phyloP scores from a whole-genome alignment of 176 grass and related monocot genomes.

The Rhipidocladum racemiflorum region DNA sequence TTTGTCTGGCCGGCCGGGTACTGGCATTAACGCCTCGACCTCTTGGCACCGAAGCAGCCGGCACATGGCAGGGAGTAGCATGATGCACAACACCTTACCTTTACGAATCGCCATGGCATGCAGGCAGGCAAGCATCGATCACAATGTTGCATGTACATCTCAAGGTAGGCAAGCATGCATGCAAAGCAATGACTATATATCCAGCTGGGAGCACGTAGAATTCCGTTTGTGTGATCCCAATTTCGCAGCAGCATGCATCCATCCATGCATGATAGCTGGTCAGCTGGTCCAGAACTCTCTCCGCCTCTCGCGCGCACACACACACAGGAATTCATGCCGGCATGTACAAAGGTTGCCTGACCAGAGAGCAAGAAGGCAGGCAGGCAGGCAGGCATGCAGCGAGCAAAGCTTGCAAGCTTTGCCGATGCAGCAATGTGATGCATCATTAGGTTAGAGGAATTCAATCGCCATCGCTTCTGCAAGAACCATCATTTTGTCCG shows the following conservation, averaged over 20 bases:
- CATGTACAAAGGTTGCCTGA: not conserved
- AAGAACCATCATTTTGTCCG: conserved; percentile 1
- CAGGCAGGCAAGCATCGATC: not conserved
- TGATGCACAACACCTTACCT: not conserved
- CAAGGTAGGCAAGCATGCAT: too few species aligned
- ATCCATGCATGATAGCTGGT: not conserved
- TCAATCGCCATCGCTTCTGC: conserved; percentile 2
- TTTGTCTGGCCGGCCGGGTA: too few species aligned
- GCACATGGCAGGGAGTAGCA: not conserved
- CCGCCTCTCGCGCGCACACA: too few species aligned
- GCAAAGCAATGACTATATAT: not conserved
- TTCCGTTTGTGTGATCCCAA: not conserved
- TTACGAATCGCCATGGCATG: not conserved
- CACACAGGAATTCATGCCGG: not conserved
- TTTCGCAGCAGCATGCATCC: not conserved
- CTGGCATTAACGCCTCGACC: too few species aligned
- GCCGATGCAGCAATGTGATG: not conserved
- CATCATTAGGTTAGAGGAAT: not conserved
- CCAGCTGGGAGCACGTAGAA: not conserved
- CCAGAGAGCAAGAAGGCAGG: conserved; percentile 4
- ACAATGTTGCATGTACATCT: not conserved
- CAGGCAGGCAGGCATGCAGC: not conserved
- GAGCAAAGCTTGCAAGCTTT: conserved; percentile 1
- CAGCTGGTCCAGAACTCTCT: not conserved
- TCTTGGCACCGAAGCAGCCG: not conserved